phyloP scores from a whole-genome alignment of 805 yeast genomes.

The Candida loeiensis region DNA sequence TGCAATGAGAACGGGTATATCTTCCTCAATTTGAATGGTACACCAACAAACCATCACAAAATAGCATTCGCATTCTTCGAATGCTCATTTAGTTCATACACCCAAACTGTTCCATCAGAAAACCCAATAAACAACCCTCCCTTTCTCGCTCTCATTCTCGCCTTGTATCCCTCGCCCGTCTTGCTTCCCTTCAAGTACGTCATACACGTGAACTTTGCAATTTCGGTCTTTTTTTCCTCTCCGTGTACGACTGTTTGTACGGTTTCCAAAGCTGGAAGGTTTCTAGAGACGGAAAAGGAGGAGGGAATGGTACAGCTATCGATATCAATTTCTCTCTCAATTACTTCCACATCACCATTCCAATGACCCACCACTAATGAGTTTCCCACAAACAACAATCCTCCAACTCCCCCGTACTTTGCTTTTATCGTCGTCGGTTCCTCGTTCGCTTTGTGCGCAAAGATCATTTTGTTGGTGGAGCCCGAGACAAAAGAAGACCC shows the following conservation, averaged over 20 bases:
- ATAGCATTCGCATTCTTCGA: too few relatives aligned
- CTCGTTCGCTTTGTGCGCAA: neutral
- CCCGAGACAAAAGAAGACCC: neutral
- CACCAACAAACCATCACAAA: too few relatives aligned
- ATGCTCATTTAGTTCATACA: too few relatives aligned
- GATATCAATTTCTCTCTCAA: slow-evolving; percentile 1
- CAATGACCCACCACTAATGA: slow-evolving; percentile 39
- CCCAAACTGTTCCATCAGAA: neutral
- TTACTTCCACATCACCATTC: slow-evolving; percentile 46
- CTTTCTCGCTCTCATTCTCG: neutral
- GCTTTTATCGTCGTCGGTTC: slow-evolving; percentile 5
- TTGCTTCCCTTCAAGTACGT: neutral
- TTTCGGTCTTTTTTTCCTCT: slow-evolving; percentile 1
- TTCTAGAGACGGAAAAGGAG: neutral
- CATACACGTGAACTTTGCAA: slow-evolving; percentile 10
- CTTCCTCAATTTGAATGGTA: too few relatives aligned
- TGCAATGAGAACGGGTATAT: too few relatives aligned
- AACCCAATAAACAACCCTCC: slow-evolving; percentile 1
- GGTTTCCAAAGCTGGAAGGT: neutral
- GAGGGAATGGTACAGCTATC: too few relatives aligned
- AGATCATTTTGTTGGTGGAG: slow-evolving; percentile 24
- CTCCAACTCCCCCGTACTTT: slow-evolving; percentile 20
- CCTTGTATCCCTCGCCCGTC: neutral
- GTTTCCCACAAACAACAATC: slow-evolving; percentile 11
- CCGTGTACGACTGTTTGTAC: slow-evolving; percentile 2